Evolutionary conservation across 2,329 filamentous ascomycete species (phyloP), one percentile per base, ranked within the genome.

Genomic region (Hortaea werneckii): DNA sequence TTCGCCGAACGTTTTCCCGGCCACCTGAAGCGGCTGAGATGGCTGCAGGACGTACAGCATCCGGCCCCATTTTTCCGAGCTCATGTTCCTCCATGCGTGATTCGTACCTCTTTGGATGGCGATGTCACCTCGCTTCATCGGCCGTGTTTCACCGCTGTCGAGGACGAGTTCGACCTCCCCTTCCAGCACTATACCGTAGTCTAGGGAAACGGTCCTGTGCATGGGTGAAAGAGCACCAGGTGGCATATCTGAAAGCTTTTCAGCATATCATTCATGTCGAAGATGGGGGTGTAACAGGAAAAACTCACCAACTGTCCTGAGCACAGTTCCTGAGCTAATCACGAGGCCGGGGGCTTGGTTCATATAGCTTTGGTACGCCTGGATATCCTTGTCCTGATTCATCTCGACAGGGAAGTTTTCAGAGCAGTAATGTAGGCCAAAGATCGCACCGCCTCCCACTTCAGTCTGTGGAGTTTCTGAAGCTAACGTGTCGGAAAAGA

Each of bases 391-490:
- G 47, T 72, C 66, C 20, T 61, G 51, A 51, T 65, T 63, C 50
- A 78, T 59, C 42, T 70, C 54, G 13, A 70, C 68, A 0, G 74
- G 73, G 37, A 68, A 70, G 40, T 65, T 58, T 40, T 68, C 66
- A 4, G 75, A 72, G 6, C 70, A 68, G 59, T 76, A 78, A 47
- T 65, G 66, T 29, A 76, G 67, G 29, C 65, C 66, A 53, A 76
- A 76, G 3, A 60, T 60, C 11, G 69, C 69, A 29, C 67, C 65
- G 4, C 51, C 56, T 26, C 49, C 49, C 9, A 11, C 28, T 47
- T 70, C 66, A 42, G 64, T 50, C 44, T 46, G 52, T 9, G 46
- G 42, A 6, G 53, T 53, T n/a, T 47, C 43, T 28, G 59, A 56
- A 8, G 51, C 53, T 6, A 58, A 43, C 4, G 48, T 40, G 8